Conservation (phyloP, 345 rosid species). For the Pistacia integerrima region DNA sequence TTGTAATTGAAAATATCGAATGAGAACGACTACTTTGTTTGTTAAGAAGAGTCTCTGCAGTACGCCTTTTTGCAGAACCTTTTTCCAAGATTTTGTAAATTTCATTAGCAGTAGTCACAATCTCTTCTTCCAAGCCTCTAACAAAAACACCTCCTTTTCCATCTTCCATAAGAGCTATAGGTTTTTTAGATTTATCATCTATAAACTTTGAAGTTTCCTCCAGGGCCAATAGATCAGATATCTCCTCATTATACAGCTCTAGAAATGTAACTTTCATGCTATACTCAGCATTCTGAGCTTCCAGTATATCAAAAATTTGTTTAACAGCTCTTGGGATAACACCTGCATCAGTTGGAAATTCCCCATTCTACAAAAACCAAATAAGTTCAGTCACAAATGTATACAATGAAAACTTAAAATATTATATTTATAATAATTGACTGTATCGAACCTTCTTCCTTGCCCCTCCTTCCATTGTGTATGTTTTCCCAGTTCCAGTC, state of each 20-base stretch:
- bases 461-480: conserved; percentile 99
- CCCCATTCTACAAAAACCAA: conserved; percentile 73
- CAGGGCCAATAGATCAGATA: conserved; percentile 91
- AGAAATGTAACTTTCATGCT: conserved; percentile 96
- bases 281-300: conserved; percentile 89
- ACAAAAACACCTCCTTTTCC: conserved; percentile 99
- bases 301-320: conserved; percentile 87
- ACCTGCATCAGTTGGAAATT: conserved; percentile 94
- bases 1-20: conserved; percentile 94
- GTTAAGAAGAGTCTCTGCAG: conserved; percentile 98
- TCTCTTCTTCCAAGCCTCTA: conserved; percentile 97
- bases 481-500: conserved; percentile 97
- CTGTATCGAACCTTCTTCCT: conserved; percentile 71
- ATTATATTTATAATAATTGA: not conserved
- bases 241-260: conserved; percentile 95
- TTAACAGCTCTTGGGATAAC: conserved; percentile 96
- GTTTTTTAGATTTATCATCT: conserved; percentile 92
- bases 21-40: conserved; percentile 99
- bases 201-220: conserved; percentile 79
- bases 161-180: conserved; percentile 97
- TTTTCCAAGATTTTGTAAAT: conserved; percentile 95
- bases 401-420: conserved; percentile 3
- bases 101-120: conserved; percentile 90
- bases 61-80: conserved; percentile 96
- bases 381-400: conserved; percentile 23